Evolutionary conservation across 1,139 yeast species (phyloP).

Genomic region (Hansenula sp.): DNA sequence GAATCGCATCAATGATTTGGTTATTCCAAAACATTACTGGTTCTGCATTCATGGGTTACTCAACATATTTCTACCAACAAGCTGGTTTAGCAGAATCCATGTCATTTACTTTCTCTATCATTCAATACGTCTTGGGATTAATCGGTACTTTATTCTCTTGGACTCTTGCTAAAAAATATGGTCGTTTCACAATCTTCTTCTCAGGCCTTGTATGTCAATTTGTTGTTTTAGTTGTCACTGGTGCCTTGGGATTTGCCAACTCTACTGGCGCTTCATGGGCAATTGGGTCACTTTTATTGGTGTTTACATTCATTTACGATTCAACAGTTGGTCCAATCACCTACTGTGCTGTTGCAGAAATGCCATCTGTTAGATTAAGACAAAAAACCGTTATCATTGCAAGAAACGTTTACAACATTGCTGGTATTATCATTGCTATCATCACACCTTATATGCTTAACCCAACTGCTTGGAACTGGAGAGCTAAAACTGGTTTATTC

Average conservation of each 20-base stretch:
- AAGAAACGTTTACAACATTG: conserved; percentile 30
- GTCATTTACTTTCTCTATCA: conserved; percentile 29
- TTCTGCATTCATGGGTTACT: conserved; percentile 43
- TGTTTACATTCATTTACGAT: conserved; percentile 30
- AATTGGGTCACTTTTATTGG: conserved; percentile 26
- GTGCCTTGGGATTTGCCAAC: conserved; percentile 26
- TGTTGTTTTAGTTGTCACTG: conserved; percentile 26
- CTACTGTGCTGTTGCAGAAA: conserved; percentile 36
- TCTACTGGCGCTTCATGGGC: conserved; percentile 21
- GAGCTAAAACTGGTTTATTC: conserved; percentile 30
- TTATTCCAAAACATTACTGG: conserved; percentile 48
- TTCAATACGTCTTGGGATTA: conserved; percentile 29
- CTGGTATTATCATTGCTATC: conserved; percentile 26
- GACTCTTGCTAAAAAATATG: conserved; percentile 23
- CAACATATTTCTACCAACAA: conserved; percentile 33
- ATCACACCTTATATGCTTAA: conserved; percentile 41
- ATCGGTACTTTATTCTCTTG: conserved; percentile 28
- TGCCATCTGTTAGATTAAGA: conserved; percentile 34
- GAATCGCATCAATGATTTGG: conserved; percentile 44
- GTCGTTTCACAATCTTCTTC: conserved; percentile 29
- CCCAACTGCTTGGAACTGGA: conserved; percentile 43
- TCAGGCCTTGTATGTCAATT: conserved; percentile 27
- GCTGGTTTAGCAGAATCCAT: conserved; percentile 28
- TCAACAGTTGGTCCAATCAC: conserved; percentile 33
- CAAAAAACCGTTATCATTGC: conserved; percentile 35